phyloP scores from a whole-genome alignment of 2,329 filamentous ascomycete genomes.

The Stachybotrys elegans region DNA sequence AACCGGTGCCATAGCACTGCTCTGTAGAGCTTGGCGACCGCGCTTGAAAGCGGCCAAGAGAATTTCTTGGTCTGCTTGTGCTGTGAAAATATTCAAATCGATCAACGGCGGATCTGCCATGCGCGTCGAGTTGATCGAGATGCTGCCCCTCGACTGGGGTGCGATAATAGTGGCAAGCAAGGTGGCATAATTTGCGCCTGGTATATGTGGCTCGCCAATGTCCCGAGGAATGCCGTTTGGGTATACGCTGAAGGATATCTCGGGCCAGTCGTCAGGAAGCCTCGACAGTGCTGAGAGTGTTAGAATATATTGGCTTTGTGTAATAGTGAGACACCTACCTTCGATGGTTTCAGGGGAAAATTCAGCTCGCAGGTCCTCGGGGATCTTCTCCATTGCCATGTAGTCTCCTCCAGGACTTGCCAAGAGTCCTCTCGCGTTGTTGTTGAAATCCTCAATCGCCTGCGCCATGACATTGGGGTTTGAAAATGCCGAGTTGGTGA shows the following conservation, averaged over 20 bases:
- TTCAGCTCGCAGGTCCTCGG: not conserved
- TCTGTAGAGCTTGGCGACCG: not conserved
- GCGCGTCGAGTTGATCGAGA: not conserved
- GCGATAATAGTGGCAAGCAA: not conserved
- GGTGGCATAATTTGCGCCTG: not conserved
- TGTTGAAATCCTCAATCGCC: not conserved
- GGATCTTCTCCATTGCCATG: not conserved
- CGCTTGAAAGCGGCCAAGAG: not conserved
- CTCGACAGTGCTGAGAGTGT: not conserved
- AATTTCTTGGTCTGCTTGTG: not conserved
- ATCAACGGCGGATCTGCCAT: not conserved
- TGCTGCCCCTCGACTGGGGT: not conserved
- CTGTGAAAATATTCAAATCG: not conserved
- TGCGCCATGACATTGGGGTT: not conserved
- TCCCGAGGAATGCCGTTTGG: not conserved
- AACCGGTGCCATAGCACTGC: not conserved
- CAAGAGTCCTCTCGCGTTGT: not conserved
- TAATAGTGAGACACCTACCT: not conserved
- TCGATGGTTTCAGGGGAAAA: not conserved
- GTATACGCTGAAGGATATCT: not conserved
- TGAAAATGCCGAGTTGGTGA: conserved; percentile 2
- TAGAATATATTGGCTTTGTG: not conserved
- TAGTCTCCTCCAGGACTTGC: not conserved
- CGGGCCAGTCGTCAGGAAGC: not conserved
- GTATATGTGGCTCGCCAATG: not conserved